phyloP scores from a whole-genome alignment of 2,329 filamentous ascomycete species.

The Cladophialophora bantiana region DNA sequence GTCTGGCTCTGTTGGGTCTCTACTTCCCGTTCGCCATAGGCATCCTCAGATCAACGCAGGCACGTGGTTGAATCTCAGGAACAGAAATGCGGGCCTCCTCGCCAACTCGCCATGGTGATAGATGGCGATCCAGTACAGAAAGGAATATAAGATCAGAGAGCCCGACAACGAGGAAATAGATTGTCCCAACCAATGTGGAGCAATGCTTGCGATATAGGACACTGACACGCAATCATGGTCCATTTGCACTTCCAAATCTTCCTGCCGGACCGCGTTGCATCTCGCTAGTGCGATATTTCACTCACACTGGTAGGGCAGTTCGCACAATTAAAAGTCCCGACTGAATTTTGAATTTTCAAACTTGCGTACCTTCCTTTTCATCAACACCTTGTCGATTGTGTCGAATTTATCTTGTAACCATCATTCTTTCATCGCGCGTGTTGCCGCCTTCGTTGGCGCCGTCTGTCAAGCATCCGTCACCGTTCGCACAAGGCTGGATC shows the following conservation, averaged over 20 bases:
- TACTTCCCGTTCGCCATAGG: not conserved
- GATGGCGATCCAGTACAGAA: not conserved
- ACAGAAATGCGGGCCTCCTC: not conserved
- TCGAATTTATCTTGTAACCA: conserved; percentile 1
- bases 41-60: not conserved
- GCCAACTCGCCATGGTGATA: no score
- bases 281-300: conserved; percentile 4
- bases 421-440: not conserved
- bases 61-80: not conserved
- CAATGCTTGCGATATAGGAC: not conserved
- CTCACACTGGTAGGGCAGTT: not conserved
- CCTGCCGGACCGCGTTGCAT: not conserved
- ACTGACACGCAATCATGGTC: not conserved
- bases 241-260: not conserved
- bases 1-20: not conserved
- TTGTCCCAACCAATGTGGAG: not conserved
- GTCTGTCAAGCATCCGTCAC: not conserved
- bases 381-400: not conserved
- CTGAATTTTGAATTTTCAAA: not conserved
- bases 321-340: not conserved
- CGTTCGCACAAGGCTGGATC: not conserved
- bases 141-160: not conserved
- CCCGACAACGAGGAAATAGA: not conserved
- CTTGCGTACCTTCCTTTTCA: not conserved
- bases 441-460: not conserved